These are phyloP conservation scores for Metschnikowia gruessii DNA, from an alignment of 805 yeast genomes.

Conservation along the genomic window DNA sequence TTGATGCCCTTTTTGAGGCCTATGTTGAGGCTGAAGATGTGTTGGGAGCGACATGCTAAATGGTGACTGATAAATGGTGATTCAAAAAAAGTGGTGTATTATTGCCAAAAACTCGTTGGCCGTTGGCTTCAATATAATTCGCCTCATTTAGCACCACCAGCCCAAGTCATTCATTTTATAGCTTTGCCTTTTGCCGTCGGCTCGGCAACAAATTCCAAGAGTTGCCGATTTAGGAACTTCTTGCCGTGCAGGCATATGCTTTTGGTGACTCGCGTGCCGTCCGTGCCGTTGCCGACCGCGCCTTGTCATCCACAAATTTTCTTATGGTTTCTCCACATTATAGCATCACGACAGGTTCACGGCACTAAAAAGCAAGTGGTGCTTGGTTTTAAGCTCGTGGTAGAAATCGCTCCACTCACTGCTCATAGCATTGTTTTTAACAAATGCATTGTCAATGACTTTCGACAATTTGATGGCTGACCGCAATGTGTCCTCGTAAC, in stretches of 20 bases:
- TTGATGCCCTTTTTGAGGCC: too few species aligned
- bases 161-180: neutral
- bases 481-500: constrained; percentile 45
- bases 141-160: neutral
- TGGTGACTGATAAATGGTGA: neutral
- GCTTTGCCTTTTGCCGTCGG: neutral
- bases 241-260: constrained; percentile 2
- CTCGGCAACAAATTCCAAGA: neutral
- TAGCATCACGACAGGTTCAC: too few species aligned
- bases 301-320: neutral
- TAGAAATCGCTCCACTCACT: constrained; percentile 19
- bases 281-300: neutral
- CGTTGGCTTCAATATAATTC: neutral
- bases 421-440: constrained; percentile 11
- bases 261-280: constrained; percentile 3
- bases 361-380: constrained; percentile 19
- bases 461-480: constrained; percentile 32
- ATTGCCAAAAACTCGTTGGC: neutral
- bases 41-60: neutral
- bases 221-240: constrained; percentile 2
- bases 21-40: neutral
- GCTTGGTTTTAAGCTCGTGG: constrained; percentile 18
- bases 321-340: too few species aligned
- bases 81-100: neutral
- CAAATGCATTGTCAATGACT: constrained; percentile 16